Percentiles rank a stretch among this genome's conserved stretches.
phyloP scores from a whole-genome alignment of 805 yeast species.

The Cyberlindnera saturnus region DNA sequence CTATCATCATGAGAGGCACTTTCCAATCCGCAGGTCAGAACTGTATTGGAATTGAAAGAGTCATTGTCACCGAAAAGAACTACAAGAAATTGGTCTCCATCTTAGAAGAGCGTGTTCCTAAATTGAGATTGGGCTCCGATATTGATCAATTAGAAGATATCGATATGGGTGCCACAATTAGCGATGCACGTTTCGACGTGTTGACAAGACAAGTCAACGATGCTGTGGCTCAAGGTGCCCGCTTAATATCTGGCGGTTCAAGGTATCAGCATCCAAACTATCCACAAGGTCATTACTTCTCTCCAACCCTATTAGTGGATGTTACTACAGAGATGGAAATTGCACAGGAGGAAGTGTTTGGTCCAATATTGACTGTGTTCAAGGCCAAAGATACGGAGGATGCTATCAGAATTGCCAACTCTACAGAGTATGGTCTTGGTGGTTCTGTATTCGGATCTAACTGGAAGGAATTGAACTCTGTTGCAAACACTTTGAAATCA shows the following conservation, averaged over 20 bases:
- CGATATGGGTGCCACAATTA: constrained; percentile 95
- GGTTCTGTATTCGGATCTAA: constrained; percentile 79
- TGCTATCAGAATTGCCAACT: constrained; percentile 74
- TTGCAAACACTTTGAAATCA: constrained; percentile 59
- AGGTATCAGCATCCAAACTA: constrained; percentile 82
- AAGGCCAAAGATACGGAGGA: constrained; percentile 60
- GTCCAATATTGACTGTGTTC: constrained; percentile 81
- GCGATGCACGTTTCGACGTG: constrained; percentile 63
- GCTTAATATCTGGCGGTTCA: constrained; percentile 72
- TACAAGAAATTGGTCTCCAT: constrained; percentile 58
- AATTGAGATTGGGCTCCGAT: constrained; percentile 78
- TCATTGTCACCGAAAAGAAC: constrained; percentile 67
- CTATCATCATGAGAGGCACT: constrained; percentile 88
- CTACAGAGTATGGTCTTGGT: constrained; percentile 86
- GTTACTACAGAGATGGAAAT: constrained; percentile 72
- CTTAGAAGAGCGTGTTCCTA: constrained; percentile 50
- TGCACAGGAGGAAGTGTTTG: constrained; percentile 90
- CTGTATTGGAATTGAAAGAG: constrained; percentile 95
- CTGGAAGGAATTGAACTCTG: constrained; percentile 48
- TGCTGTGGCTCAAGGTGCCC: constrained; percentile 81
- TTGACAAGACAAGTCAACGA: constrained; percentile 63
- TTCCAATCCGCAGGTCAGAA: constrained; percentile 98
- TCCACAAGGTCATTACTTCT: constrained; percentile 92
- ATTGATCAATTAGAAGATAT: constrained; percentile 86
- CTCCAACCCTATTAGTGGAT: constrained; percentile 82